Evolutionary conservation across 2,329 filamentous ascomycete species (phyloP), one percentile per base, ranked within the genome.

Genomic region (Emergomyces orientalis): DNA sequence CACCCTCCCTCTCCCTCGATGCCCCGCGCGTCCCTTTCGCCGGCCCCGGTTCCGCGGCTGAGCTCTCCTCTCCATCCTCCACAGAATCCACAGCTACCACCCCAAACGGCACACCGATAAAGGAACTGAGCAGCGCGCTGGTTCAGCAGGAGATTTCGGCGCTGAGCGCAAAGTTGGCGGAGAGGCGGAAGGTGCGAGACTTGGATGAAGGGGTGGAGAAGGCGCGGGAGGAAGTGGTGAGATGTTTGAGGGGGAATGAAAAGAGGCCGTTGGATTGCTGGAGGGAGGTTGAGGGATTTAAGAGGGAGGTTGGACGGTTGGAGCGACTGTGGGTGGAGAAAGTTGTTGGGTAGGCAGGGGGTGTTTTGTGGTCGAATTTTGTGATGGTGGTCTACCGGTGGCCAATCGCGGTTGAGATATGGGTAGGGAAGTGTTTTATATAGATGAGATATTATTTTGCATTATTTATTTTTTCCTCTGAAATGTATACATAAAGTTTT

Each of bases 221-320:
- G 73, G 90, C 91, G 25, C 88, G 91, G 76, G 81, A 84, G 68
- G 85, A 87, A 64, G 86, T 97, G 62, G 85, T 94, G 66, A 83
- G 84, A 70, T 97, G 93, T 75, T 80, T 97, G 80, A 82, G 89
- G 65, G 82, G 88, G 71, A 88, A 97, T 75, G 92, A 97, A 77
- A 83, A 91, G 67, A 84, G 91, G 75, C 92, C 93, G 74, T 80
- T 97, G 73, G 90, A 97, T 80, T 97, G 93, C 83, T 97, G 90
- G 89, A 84, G 87, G 77, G 91, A 97, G 83, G 91, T 97, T 30
- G 88, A 95, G 79, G 82, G 81, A 25, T 97, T 97, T 77, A 96
- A 92, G 84, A 83, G 84, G 70, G 90, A 96, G 81, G 92, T 97
- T 59, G 86, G 89, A 69, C 86, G 85, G 79, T 76, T 97, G 77